Base-by-base conservation (phyloP, 176 grass and related monocot species). In the Cymbopogon citratus region DNA sequence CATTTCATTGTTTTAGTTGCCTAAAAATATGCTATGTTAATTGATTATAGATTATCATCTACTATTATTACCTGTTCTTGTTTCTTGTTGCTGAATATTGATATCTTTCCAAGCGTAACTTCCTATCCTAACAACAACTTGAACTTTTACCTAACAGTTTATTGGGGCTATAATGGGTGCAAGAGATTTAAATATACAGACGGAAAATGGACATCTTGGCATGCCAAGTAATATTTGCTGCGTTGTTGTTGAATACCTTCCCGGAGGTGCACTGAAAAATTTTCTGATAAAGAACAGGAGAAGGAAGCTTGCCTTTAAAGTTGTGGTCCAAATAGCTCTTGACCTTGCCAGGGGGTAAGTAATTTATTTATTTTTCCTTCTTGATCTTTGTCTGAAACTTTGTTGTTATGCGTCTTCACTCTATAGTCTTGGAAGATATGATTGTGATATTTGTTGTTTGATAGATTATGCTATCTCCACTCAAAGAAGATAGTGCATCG, bases 261-360 rank as follows among this genome's bases (percentile, higher is more conserved):
- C 93, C 14, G 97, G 97, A 36, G 97, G 97, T 59, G 91, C 93
- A n/a, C 91, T 99, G 74, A 99, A 99, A 91, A 93, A 87, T 49
- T 99, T 96, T 93, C 87, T 99, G 61, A 99, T 99, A 86, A 99
- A 99, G 89, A 93, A 94, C 60, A 88, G 93, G 71, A 87, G 93
- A 93, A 95, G 91, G 85, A 99, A 99, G 84, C 74, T 99, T 82
- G 87, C 97, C 66, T 99, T 92, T 89, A 99, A 96, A 90, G 89
- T 92, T 72, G 97, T 99, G 29, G 85, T 91, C 65, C 97, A 96
- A 88, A 69, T 99, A 29, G 68, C 93, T 56, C 93, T 99, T 77
- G 97, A 99, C 76, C 87, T 99, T 74, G 91, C 97, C 62, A 93
- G 97, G 57, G 93, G 97, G 97, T 99, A 83, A 87, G 81, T 19